phyloP scores from a whole-genome alignment of 371 early-diverging fungal genomes.

The Mucor racemosus region DNA sequence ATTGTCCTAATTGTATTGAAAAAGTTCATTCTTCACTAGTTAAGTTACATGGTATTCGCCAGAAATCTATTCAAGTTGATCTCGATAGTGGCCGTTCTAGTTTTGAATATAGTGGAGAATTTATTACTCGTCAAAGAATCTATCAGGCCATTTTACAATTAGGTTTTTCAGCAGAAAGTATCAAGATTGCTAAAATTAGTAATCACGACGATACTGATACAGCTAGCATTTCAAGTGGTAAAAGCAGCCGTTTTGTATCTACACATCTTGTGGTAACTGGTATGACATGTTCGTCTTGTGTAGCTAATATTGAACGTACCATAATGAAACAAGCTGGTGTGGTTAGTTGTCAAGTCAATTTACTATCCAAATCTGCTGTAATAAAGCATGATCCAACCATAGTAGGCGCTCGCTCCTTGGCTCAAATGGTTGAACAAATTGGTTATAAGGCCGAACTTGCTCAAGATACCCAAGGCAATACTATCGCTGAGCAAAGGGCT shows the following conservation, averaged over 20 bases:
- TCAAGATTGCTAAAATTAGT: slow-evolving; percentile 45
- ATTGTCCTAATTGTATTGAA: slow-evolving; percentile 66
- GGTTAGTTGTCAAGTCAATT: slow-evolving; percentile 63
- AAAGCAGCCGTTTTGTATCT: slow-evolving; percentile 18
- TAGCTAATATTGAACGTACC: slow-evolving; percentile 69
- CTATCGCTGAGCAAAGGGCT: slow-evolving; percentile 40
- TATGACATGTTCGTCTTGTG: slow-evolving; percentile 89
- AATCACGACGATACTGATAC: neutral
- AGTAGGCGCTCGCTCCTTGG: slow-evolving; percentile 54
- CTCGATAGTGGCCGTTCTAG: slow-evolving; percentile 50
- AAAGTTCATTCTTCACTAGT: slow-evolving; percentile 55
- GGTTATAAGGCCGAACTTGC: slow-evolving; percentile 63
- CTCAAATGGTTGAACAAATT: slow-evolving; percentile 62
- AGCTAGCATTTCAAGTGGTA: slow-evolving; percentile 14
- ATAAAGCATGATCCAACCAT: slow-evolving; percentile 62
- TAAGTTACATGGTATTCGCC: slow-evolving; percentile 40
- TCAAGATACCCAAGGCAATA: slow-evolving; percentile 36
- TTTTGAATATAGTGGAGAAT: slow-evolving; percentile 45
- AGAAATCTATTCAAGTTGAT: slow-evolving; percentile 43
- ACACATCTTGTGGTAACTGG: slow-evolving; percentile 65
- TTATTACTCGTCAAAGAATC: slow-evolving; percentile 41
- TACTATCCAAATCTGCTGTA: slow-evolving; percentile 66
- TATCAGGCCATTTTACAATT: slow-evolving; percentile 50
- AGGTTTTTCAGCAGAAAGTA: slow-evolving; percentile 59
- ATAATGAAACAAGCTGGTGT: slow-evolving; percentile 63